Base-by-base conservation (phyloP, 768 basidiomycete genomes). In the Lentinula detonsa region DNA sequence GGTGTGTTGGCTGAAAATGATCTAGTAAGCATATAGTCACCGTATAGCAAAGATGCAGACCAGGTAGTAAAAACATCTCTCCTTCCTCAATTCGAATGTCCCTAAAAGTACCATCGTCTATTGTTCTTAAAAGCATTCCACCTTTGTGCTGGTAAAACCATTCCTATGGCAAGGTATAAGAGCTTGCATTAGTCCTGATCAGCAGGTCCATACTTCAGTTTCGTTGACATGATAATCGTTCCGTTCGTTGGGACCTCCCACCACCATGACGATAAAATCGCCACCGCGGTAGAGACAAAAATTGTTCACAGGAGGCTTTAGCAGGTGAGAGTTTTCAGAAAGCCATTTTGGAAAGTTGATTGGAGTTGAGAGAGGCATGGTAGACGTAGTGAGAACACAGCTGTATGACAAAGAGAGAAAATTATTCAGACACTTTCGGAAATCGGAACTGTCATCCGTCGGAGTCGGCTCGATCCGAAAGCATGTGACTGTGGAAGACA, bases 121-220 rank as follows among this genome's bases (percentile, higher is more conserved):
- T 88, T 1, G 92, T 87, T 62, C 91, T 86, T 21, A 99, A 78
- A 2, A 93, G 76, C 95, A 98, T 98, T 2, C 82, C 85, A 2
- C 96, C 96, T 72, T 95, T 94, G 77, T 95, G 81, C 70, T 99
- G 96, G 74, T 95, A 98, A 74, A 98, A 98, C 95, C 95, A 98
- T 74, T 98, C 96, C 90, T 93, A 58, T 43, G 35, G 15, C 28
- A 3, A 3, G 28, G 28, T 3, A 28, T 28, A 3, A 28, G 28
- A 28, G 28, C 28, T 28, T 28, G 28, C 28, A 28, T 28, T 3
- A 28, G 28, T 28, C 3, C 28, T 28, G 28, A 28, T 28, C 28
- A 28, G 28, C 28, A 28, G 28, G 28, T 28, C 28, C 28, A 28
- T 52, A 88, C 90, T 81, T 97, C 94, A 1, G 95, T 98, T 74